Conservation (phyloP, 2,329 filamentous ascomycete genomes). For the Emmonsiellopsis sp. region DNA sequence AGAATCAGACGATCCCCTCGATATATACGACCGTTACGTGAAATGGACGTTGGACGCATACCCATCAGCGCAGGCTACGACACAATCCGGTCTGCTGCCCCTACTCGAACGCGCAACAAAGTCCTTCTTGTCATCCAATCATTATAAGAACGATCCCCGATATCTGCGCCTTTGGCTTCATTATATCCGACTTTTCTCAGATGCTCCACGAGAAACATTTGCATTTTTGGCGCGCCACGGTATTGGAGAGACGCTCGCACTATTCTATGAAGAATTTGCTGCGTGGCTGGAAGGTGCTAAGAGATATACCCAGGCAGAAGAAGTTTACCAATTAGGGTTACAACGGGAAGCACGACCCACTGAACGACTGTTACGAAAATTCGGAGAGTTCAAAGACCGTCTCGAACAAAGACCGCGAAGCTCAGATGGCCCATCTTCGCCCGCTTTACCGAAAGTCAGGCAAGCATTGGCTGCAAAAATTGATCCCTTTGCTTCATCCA, state of each 20-base stretch:
- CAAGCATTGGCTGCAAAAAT: slow-evolving; percentile 77
- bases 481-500: slow-evolving; percentile 61
- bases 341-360: slow-evolving; percentile 77
- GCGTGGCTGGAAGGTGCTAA: slow-evolving; percentile 79
- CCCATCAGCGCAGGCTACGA: slow-evolving; percentile 82
- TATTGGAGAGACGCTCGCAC: slow-evolving; percentile 75
- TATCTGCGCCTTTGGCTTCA: slow-evolving; percentile 91
- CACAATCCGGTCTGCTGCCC: slow-evolving; percentile 79
- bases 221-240: slow-evolving; percentile 80
- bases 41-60: slow-evolving; percentile 95
- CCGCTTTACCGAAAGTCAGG: slow-evolving; percentile 72
- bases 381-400: slow-evolving; percentile 79
- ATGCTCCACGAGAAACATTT: slow-evolving; percentile 86
- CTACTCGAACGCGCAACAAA: slow-evolving; percentile 90
- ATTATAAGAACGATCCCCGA: slow-evolving; percentile 91
- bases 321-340: slow-evolving; percentile 84
- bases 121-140: slow-evolving; percentile 68
- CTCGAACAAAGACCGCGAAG: slow-evolving; percentile 57
- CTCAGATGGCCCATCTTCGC: slow-evolving; percentile 62
- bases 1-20: slow-evolving; percentile 89
- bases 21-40: slow-evolving; percentile 92
- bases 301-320: slow-evolving; percentile 83
- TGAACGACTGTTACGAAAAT: slow-evolving; percentile 77
- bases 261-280: slow-evolving; percentile 97
- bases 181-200: slow-evolving; percentile 87